Percentiles rank a stretch among this genome's conserved stretches.
Evolutionary conservation across 495 filamentous ascomycete genomes (phyloP).

Genomic region (Clavariopsis aquatica): DNA sequence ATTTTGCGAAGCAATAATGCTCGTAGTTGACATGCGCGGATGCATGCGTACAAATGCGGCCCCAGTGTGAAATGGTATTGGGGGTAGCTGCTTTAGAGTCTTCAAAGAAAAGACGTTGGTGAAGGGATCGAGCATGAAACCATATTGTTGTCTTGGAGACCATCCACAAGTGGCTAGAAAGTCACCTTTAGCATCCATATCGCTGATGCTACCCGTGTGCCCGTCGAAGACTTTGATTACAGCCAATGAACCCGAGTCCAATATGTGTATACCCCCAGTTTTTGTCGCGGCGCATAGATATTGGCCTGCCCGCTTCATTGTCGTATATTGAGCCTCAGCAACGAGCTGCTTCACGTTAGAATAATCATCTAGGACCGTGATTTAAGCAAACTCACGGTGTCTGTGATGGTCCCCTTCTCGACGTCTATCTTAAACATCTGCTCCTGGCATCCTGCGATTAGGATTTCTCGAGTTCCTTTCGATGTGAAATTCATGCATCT

Average conservation of each 20-base stretch:
- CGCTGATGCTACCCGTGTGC: slow-evolving; percentile 78
- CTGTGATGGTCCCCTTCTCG: slow-evolving; percentile 75
- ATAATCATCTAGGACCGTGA: neutral
- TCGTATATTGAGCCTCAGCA: slow-evolving; percentile 73
- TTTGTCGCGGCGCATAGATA: slow-evolving; percentile 90
- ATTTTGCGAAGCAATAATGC: slow-evolving; percentile 82
- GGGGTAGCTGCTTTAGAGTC: slow-evolving; percentile 77
- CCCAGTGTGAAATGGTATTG: slow-evolving; percentile 87
- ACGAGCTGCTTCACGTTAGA: slow-evolving; percentile 47
- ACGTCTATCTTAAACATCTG: slow-evolving; percentile 90
- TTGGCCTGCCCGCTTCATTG: slow-evolving; percentile 79
- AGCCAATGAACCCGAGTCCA: slow-evolving; percentile 75
- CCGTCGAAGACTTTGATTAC: slow-evolving; percentile 85
- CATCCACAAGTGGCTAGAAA: slow-evolving; percentile 95
- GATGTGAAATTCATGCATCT: slow-evolving; percentile 93
- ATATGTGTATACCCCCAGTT: slow-evolving; percentile 78
- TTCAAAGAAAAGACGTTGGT: slow-evolving; percentile 95
- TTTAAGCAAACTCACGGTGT: slow-evolving; percentile 54
- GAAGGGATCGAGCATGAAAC: slow-evolving; percentile 76
- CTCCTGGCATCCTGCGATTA: slow-evolving; percentile 83
- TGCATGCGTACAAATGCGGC: slow-evolving; percentile 95
- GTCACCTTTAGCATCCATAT: slow-evolving; percentile 93
- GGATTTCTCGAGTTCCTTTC: slow-evolving; percentile 73
- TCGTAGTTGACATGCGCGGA: slow-evolving; percentile 88
- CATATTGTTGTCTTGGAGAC: slow-evolving; percentile 66